phyloP scores from a whole-genome alignment of 2,329 filamentous ascomycete genomes.

The Phaeosphaeriaceae sp. region DNA sequence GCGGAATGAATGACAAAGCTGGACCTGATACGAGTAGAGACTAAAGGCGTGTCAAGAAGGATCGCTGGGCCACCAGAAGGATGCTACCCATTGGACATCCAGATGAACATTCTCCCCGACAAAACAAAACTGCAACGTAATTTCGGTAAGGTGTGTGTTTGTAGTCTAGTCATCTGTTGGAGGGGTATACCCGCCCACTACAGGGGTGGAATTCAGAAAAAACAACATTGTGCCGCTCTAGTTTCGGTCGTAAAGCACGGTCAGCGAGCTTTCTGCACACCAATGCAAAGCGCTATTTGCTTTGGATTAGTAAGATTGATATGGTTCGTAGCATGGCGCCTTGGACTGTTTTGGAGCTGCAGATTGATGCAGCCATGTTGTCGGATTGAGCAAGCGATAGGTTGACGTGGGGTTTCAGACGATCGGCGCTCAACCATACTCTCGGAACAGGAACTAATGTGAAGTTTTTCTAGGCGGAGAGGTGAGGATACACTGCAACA shows the following conservation, averaged over 20 bases:
- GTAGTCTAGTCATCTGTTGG: constrained; percentile 2
- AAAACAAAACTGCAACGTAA: background rate
- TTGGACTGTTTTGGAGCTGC: background rate
- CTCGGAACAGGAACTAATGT: constrained; percentile 5
- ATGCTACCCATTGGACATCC: background rate
- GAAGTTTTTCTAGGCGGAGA: too few species aligned
- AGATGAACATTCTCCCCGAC: background rate
- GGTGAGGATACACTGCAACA: too few species aligned
- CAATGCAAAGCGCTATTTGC: background rate
- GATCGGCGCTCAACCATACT: constrained; percentile 11
- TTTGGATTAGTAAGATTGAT: background rate
- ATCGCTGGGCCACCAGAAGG: too few species aligned
- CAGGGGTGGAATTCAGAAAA: background rate
- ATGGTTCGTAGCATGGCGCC: background rate
- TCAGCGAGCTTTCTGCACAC: constrained; percentile 2
- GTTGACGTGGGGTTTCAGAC: constrained; percentile 1
- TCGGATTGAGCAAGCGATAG: constrained; percentile 6
- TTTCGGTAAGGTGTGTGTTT: background rate
- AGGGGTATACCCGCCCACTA: background rate
- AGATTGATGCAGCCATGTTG: constrained; percentile 7
- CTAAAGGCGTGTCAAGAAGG: too few species aligned
- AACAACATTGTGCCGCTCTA: background rate
- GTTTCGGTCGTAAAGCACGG: background rate
- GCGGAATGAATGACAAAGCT: constrained; percentile 5
- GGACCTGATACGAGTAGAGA: too few species aligned